Conservation (phyloP, 2,329 filamentous ascomycete species). For the Botrytis fabae region DNA sequence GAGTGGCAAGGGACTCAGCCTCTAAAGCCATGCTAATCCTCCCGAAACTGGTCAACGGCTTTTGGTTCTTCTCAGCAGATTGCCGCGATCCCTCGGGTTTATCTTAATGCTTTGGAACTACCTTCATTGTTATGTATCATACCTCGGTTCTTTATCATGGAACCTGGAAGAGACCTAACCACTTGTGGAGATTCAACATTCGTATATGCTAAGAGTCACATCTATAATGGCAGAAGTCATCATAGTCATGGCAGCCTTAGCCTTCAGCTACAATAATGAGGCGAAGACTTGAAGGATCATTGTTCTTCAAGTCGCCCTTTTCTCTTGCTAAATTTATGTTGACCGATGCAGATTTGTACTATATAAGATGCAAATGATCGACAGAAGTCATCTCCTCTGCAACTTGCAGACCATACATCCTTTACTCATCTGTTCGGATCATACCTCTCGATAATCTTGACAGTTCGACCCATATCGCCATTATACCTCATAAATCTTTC, state of each 20-base stretch:
- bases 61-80: not conserved
- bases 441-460: not conserved
- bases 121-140: not conserved
- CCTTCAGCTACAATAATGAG: constrained; percentile 21
- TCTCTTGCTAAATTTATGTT: constrained; percentile 35
- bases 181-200: constrained; percentile 17
- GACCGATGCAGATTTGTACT: constrained; percentile 31
- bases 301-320: constrained; percentile 9
- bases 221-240: not conserved
- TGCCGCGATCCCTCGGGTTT: not conserved
- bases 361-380: constrained; percentile 15
- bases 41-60: not conserved
- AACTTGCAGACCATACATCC: not conserved
- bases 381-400: not conserved
- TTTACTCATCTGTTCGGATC: not conserved
- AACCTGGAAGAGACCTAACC: constrained; percentile 8
- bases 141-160: constrained; percentile 7
- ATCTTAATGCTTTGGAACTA: not conserved
- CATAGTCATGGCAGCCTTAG: constrained; percentile 13
- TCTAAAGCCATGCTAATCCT: not conserved
- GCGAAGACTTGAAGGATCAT: constrained; percentile 19
- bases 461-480: not conserved
- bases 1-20: not conserved
- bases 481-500: not conserved
- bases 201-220: constrained; percentile 17